These are phyloP conservation scores for Trichomonas gallinae DNA, from an alignment of 208 protist species.

Conservation along the genomic window DNA sequence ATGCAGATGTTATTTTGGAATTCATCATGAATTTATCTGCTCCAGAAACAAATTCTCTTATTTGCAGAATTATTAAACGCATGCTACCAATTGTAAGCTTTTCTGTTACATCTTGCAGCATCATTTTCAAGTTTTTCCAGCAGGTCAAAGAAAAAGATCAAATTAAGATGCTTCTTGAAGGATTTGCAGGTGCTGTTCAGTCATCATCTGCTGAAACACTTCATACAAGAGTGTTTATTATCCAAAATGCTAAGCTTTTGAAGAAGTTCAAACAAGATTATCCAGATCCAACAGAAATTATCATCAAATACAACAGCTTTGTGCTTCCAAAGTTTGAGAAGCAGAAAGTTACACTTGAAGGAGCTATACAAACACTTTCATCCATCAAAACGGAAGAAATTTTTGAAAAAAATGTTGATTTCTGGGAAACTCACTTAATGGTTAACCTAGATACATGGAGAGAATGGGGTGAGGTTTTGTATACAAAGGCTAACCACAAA, in stretches of 20 bases:
- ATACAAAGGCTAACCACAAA: not conserved
- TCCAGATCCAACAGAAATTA: not conserved
- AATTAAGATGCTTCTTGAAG: not conserved
- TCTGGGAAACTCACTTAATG: not conserved
- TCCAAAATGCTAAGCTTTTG: not conserved
- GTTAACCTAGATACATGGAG: not conserved
- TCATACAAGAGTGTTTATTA: not conserved
- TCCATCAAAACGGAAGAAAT: not conserved
- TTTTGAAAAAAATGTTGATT: not conserved
- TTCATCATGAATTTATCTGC: not conserved
- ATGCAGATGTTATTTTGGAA: not conserved
- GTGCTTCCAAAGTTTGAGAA: not conserved
- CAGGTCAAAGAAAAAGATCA: not conserved
- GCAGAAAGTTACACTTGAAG: not conserved
- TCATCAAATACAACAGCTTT: not conserved
- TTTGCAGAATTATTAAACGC: not conserved
- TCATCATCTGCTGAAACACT: not conserved
- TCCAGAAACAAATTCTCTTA: not conserved
- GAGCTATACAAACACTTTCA: not conserved
- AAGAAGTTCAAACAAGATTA: not conserved
- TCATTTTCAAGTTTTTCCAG: not conserved
- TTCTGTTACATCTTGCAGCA: not conserved
- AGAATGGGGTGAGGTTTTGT: not conserved
- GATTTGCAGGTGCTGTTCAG: not conserved
- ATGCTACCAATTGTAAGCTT: not conserved